These are phyloP conservation scores for Aquilaria yunnanensis DNA, from an alignment of 345 rosid genomes.

Conservation along the genomic window DNA sequence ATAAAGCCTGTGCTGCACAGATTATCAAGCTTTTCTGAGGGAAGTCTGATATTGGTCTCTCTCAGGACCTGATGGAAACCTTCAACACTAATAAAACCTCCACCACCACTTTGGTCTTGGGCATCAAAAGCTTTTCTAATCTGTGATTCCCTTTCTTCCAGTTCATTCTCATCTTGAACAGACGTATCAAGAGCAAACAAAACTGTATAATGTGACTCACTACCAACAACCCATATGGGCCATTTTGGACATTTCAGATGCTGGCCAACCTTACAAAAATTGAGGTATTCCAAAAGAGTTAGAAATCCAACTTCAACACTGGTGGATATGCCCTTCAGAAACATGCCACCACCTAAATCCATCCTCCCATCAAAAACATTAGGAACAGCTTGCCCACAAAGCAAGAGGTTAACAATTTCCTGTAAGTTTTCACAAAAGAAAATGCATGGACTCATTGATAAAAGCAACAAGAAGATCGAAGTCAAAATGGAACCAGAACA, in stretches of 20 bases:
- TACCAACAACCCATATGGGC: conserved; percentile 99
- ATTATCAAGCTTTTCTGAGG: conserved; percentile 58
- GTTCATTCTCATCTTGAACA: conserved; percentile 92
- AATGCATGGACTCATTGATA: conserved; percentile 2
- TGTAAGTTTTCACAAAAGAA: conserved; percentile 4
- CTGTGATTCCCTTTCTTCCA: conserved; percentile 86
- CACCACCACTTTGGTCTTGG: conserved; percentile 98
- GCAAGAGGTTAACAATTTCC: conserved; percentile 94
- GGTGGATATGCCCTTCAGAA: conserved; percentile 73
- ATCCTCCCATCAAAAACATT: conserved; percentile 95
- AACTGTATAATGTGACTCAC: conserved; percentile 98
- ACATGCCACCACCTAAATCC: conserved; percentile 98
- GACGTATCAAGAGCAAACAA: conserved; percentile 79
- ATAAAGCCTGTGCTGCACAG: conserved; percentile 76
- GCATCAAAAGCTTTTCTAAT: conserved; percentile 89
- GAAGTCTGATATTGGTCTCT: conserved; percentile 58
- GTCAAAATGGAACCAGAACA: background rate
- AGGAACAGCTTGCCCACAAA: conserved; percentile 95
- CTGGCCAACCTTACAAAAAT: conserved; percentile 95
- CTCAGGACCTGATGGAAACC: conserved; percentile 83
- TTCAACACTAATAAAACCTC: conserved; percentile 95
- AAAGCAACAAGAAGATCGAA: background rate
- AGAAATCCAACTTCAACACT: conserved; percentile 95
- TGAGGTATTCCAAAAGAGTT: conserved; percentile 88
- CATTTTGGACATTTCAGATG: conserved; percentile 84